Conservation (phyloP, 2,329 filamentous ascomycete species). For the Dactylellina leptospora region DNA sequence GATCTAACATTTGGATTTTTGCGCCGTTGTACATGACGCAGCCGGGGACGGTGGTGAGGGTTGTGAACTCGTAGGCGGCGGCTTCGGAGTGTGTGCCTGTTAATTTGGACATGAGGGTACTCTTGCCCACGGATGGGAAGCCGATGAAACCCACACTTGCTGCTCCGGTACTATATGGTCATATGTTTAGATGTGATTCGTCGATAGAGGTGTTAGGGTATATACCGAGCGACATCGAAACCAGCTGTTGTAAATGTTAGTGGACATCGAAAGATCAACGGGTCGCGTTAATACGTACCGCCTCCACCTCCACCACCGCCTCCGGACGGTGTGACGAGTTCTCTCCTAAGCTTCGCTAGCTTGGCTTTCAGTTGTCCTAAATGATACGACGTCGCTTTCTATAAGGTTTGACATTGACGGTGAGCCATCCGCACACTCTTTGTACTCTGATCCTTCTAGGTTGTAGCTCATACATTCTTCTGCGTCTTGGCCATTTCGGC, state of each 20-base stretch:
- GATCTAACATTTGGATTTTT: slow-evolving; percentile 96
- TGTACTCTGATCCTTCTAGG: background rate
- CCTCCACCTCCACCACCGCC: slow-evolving; percentile 85
- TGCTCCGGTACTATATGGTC: slow-evolving; percentile 82
- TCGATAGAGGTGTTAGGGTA: background rate
- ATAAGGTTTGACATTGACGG: background rate
- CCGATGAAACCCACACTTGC: slow-evolving; percentile 97
- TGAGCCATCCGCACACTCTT: slow-evolving; percentile 10
- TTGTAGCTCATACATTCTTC: slow-evolving; percentile 70
- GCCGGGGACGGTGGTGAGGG: slow-evolving; percentile 92
- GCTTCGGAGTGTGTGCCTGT: slow-evolving; percentile 97
- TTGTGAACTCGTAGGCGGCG: slow-evolving; percentile 98
- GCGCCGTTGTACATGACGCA: slow-evolving; percentile 97
- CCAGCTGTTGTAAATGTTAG: too few relatives aligned
- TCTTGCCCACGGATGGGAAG: slow-evolving; percentile 97
- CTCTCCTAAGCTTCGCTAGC: slow-evolving; percentile 94
- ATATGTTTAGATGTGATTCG: too few relatives aligned
- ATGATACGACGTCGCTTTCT: slow-evolving; percentile 89
- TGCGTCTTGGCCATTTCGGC: slow-evolving; percentile 90
- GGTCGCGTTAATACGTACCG: slow-evolving; percentile 60
- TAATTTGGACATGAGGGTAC: slow-evolving; percentile 92
- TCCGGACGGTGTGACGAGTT: slow-evolving; percentile 83
- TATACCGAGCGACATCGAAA: slow-evolving; percentile 83
- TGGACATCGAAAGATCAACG: background rate
- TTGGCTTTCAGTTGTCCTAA: slow-evolving; percentile 97